Conservation (phyloP, 805 yeast genomes). For the Yamadazyma olivae region DNA sequence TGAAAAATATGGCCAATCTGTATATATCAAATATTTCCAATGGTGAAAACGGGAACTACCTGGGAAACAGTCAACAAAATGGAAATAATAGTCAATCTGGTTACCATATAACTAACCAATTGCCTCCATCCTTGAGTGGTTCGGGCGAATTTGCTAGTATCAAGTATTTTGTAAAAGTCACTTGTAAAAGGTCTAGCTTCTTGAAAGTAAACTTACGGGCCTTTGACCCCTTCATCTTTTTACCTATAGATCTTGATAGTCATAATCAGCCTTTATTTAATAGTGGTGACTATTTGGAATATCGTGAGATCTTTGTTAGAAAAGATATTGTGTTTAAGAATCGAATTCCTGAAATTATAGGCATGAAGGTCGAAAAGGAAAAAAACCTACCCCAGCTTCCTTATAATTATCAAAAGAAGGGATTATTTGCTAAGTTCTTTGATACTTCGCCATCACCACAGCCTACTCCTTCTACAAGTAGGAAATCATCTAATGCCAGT, state of each 20-base stretch:
- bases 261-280: conserved; percentile 10
- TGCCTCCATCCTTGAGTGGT: conserved; percentile 34
- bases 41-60: no score
- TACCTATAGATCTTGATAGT: conserved; percentile 44
- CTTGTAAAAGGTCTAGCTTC: conserved; percentile 52
- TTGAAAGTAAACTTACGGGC: conserved; percentile 46
- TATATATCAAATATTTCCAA: conserved; percentile 2
- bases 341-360: conserved; percentile 44
- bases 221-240: conserved; percentile 48
- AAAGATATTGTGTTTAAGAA: conserved; percentile 36
- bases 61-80: conserved; percentile 1
- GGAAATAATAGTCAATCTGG: conserved; percentile 1
- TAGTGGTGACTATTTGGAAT: conserved; percentile 22
- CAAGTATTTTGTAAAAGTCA: conserved; percentile 57
- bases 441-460: conserved; percentile 12
- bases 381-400: conserved; percentile 19
- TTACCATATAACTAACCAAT: conserved; percentile 26
- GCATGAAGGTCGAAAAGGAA: conserved; percentile 23
- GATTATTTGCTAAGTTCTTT: conserved; percentile 28
- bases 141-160: conserved; percentile 36
- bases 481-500: conserved; percentile 7
- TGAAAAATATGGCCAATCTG: conserved; percentile 19
- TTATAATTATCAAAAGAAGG: conserved; percentile 15
- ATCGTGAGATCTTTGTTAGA: conserved; percentile 44
- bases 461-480: conserved; percentile 10